Percentiles rank a stretch among this genome's conserved stretches.
Evolutionary conservation across 192 early-diverging fungal species (phyloP).

Genomic region (Polychytrium aggregatum): DNA sequence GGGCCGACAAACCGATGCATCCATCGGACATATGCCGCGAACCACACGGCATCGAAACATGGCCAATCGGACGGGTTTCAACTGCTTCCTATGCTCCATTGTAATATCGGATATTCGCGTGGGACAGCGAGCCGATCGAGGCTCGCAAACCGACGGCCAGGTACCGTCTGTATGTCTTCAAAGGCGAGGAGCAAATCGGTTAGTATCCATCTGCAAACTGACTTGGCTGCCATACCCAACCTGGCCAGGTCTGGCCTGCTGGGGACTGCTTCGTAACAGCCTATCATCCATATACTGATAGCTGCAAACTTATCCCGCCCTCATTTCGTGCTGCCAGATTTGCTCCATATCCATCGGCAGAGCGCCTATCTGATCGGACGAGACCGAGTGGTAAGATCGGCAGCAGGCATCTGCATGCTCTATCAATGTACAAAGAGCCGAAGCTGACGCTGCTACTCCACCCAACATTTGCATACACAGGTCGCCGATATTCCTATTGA

Average conservation of each 20-base stretch:
- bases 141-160: slow-evolving; percentile 61
- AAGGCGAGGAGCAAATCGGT: slow-evolving; percentile 78
- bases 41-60: neutral
- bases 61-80: no score
- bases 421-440: no score
- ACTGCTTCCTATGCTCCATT: no score
- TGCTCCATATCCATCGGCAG: slow-evolving; percentile 74
- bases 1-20: no score
- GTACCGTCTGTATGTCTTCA: slow-evolving; percentile 91
- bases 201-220: slow-evolving; percentile 2
- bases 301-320: neutral
- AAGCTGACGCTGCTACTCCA: no score
- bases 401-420: slow-evolving; percentile 1
- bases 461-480: neutral
- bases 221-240: neutral
- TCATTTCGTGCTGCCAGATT: slow-evolving; percentile 40
- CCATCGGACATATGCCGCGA: neutral
- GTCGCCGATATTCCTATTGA: slow-evolving; percentile 89
- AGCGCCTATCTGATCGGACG: slow-evolving; percentile 81
- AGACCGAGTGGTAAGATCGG: slow-evolving; percentile 65
- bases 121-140: slow-evolving; percentile 70
- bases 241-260: neutral
- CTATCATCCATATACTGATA: no score
- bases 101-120: neutral
- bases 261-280: neutral